phyloP scores from a whole-genome alignment of 129 eudicot species.

The Ambrosia artemisiifolia region DNA sequence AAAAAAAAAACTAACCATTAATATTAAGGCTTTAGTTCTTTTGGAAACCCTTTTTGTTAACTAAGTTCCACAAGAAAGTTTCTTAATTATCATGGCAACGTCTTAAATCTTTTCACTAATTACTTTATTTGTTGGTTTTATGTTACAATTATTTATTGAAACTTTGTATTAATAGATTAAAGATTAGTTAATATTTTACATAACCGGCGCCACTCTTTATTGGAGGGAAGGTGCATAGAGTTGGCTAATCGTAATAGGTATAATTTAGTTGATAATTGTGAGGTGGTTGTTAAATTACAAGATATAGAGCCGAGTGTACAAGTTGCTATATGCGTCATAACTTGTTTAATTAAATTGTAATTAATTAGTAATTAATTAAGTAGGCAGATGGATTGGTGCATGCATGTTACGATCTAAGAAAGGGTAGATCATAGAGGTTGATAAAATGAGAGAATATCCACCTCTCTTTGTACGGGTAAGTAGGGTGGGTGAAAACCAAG shows the following conservation, averaged over 20 bases:
- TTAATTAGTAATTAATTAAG: not conserved
- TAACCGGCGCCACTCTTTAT: conserved; percentile 1
- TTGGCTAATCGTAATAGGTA: not conserved
- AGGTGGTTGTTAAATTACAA: conserved; percentile 17
- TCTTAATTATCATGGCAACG: not conserved
- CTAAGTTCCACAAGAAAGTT: not conserved
- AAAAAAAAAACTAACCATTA: no score
- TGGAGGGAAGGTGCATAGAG: not conserved
- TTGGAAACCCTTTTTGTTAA: no score
- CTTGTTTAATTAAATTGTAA: not conserved
- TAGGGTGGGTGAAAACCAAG: conserved; percentile 1
- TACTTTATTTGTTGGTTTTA: not conserved
- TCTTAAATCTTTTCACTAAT: not conserved
- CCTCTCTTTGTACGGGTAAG: not conserved
- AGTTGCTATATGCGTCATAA: not conserved
- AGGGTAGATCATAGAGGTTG: not conserved
- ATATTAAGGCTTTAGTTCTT: no score
- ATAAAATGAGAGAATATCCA: not conserved
- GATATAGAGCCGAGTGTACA: conserved; percentile 4
- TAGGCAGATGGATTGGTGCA: conserved; percentile 5
- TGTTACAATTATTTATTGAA: no score
- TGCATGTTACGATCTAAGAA: conserved; percentile 16
- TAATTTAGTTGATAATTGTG: conserved; percentile 6
- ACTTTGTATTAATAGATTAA: not conserved
- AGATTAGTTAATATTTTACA: not conserved